Evolutionary conservation across 768 basidiomycete genomes (phyloP).

Genomic region (Tulasnella sp.): DNA sequence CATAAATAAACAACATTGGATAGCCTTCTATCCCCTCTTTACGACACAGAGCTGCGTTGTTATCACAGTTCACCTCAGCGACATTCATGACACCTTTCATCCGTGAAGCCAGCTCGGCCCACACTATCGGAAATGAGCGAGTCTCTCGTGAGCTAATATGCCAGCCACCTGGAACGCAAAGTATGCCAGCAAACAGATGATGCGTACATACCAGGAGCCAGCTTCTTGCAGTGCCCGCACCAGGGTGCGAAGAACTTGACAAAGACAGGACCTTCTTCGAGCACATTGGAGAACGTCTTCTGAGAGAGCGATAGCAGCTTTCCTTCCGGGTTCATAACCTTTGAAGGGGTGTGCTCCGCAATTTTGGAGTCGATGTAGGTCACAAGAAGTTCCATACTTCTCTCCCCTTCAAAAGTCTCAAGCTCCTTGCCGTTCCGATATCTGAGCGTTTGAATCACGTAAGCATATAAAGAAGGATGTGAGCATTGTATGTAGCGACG

Average conservation of each 20-base stretch:
- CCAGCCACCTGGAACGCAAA: not conserved
- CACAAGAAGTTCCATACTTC: slow-evolving; percentile 44
- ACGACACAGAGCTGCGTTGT: slow-evolving; percentile 52
- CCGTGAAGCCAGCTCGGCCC: slow-evolving; percentile 58
- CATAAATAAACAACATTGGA: slow-evolving; percentile 62
- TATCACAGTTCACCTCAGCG: slow-evolving; percentile 85
- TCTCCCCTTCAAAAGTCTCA: slow-evolving; percentile 42
- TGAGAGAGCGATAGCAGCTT: slow-evolving; percentile 32
- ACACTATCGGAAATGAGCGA: slow-evolving; percentile 31
- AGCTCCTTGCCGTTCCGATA: slow-evolving; percentile 48
- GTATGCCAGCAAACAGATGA: too few relatives aligned
- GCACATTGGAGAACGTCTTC: slow-evolving; percentile 37
- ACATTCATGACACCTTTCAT: slow-evolving; percentile 65
- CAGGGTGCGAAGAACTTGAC: slow-evolving; percentile 89
- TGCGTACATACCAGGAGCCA: slow-evolving; percentile 46
- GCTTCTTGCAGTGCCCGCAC: slow-evolving; percentile 93
- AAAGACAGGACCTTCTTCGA: slow-evolving; percentile 42
- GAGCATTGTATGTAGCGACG: slow-evolving; percentile 5
- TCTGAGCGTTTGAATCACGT: slow-evolving; percentile 18
- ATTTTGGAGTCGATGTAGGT: slow-evolving; percentile 41
- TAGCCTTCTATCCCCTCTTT: slow-evolving; percentile 62
- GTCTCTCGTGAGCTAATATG: not conserved
- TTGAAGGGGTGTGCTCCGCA: too few relatives aligned
- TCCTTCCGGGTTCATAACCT: slow-evolving; percentile 31
- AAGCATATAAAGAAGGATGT: not conserved